phyloP scores from a whole-genome alignment of 2,329 filamentous ascomycete genomes.

The Septoria petroselini region DNA sequence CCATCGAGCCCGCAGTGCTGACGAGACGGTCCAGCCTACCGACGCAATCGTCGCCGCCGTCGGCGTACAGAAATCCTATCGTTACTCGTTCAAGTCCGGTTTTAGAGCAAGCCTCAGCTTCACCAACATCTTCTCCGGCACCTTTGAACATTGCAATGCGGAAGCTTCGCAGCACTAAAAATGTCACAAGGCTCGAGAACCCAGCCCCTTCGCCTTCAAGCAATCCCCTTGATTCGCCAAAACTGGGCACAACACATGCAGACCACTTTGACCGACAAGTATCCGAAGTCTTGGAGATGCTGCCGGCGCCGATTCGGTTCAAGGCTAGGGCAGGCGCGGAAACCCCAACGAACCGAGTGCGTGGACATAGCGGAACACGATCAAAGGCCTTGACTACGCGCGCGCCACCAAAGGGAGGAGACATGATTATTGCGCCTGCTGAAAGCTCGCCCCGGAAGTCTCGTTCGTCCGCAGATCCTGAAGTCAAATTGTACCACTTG shows the following conservation, averaged over 20 bases:
- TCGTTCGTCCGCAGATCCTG: slow-evolving; percentile 42
- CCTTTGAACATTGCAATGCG: slow-evolving; percentile 46
- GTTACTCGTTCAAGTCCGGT: slow-evolving; percentile 7
- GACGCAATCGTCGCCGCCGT: slow-evolving; percentile 9
- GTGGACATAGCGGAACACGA: slow-evolving; percentile 23
- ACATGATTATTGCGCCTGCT: slow-evolving; percentile 37
- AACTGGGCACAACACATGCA: slow-evolving; percentile 12
- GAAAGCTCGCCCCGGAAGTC: slow-evolving; percentile 36
- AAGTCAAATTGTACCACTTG: slow-evolving; percentile 90
- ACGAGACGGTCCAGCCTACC: slow-evolving; percentile 10
- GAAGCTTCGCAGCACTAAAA: slow-evolving; percentile 38
- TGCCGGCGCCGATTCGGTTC: slow-evolving; percentile 67
- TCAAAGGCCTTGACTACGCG: slow-evolving; percentile 20
- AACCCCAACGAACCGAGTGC: slow-evolving; percentile 27
- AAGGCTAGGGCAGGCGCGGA: slow-evolving; percentile 53
- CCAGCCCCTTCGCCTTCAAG: neutral
- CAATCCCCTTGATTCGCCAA: neutral
- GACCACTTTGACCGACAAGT: slow-evolving; percentile 57
- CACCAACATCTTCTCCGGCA: slow-evolving; percentile 28
- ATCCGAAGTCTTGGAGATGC: slow-evolving; percentile 36
- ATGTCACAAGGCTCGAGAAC: slow-evolving; percentile 10
- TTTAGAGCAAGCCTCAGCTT: slow-evolving; percentile 2
- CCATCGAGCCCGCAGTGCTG: slow-evolving; percentile 1
- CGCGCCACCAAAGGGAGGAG: slow-evolving; percentile 13
- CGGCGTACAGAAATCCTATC: neutral